Percentiles rank a stretch among this genome's conserved stretches.
These are phyloP conservation scores for Colletotrichum aenigma DNA, from an alignment of 2,329 filamentous ascomycete genomes.

Conservation along the genomic window DNA sequence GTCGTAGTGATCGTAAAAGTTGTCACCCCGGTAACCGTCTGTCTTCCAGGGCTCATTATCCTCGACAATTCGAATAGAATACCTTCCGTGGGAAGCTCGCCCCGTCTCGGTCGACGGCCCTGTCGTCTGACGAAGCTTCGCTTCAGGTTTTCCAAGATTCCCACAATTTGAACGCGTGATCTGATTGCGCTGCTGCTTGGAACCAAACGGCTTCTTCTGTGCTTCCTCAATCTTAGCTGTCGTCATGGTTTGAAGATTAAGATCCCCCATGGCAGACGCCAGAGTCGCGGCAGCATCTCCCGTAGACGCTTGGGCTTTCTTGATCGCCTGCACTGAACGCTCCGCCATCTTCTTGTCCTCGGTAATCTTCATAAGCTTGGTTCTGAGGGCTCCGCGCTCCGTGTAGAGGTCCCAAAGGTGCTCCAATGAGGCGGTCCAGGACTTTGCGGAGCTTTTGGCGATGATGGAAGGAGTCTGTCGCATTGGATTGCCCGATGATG, in stretches of 20 bases:
- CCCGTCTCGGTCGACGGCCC: neutral
- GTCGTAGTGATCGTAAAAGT: neutral
- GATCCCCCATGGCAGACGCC: neutral
- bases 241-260: neutral
- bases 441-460: neutral
- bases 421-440: neutral
- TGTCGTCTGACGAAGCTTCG: neutral
- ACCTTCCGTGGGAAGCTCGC: neutral
- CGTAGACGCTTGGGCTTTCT: neutral
- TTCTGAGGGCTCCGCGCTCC: neutral
- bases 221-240: neutral
- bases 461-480: neutral
- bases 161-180: neutral
- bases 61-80: neutral
- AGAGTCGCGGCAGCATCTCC: neutral
- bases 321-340: neutral
- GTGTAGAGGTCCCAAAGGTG: neutral
- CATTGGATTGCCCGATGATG: neutral
- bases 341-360: neutral
- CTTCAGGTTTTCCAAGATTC: neutral
- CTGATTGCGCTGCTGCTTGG: neutral
- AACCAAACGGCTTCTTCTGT: neutral
- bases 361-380: neutral
- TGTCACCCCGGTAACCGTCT: neutral
- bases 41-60: neutral